Evolutionary conservation across 1,139 yeast species (phyloP).

Genomic region (Debaryomyces singareniensis): DNA sequence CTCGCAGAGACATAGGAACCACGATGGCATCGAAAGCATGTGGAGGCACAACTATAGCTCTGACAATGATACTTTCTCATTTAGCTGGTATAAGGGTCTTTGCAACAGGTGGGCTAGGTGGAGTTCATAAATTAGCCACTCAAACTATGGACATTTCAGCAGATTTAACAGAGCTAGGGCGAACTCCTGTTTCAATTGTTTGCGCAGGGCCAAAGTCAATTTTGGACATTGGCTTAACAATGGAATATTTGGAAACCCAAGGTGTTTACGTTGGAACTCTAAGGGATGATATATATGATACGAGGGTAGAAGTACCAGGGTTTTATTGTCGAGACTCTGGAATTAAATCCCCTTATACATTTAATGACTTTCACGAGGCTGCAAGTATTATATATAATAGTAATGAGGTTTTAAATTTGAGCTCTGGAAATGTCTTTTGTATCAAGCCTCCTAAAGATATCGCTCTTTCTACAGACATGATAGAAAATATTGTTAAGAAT

Average conservation of each 20-base stretch:
- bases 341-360: constrained; percentile 60
- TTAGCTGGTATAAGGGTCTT: constrained; percentile 75
- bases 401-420: constrained; percentile 42
- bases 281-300: constrained; percentile 27
- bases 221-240: constrained; percentile 70
- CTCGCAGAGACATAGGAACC: constrained; percentile 75
- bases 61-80: constrained; percentile 78
- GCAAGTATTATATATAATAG: constrained; percentile 57
- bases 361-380: constrained; percentile 47
- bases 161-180: constrained; percentile 77
- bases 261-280: constrained; percentile 58
- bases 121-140: constrained; percentile 80
- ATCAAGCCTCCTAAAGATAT: constrained; percentile 70
- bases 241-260: constrained; percentile 85
- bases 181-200: constrained; percentile 81
- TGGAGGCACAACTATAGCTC: constrained; percentile 91
- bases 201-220: constrained; percentile 91
- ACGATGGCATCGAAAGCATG: constrained; percentile 55
- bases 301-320: constrained; percentile 59
- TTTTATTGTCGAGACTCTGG: constrained; percentile 79
- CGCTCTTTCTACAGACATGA: constrained; percentile 52
- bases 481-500: constrained; percentile 47
- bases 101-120: constrained; percentile 94
- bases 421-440: constrained; percentile 72
- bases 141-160: constrained; percentile 77